phyloP scores from a whole-genome alignment of 23 red algal species.

The Gracilaria caudata region DNA sequence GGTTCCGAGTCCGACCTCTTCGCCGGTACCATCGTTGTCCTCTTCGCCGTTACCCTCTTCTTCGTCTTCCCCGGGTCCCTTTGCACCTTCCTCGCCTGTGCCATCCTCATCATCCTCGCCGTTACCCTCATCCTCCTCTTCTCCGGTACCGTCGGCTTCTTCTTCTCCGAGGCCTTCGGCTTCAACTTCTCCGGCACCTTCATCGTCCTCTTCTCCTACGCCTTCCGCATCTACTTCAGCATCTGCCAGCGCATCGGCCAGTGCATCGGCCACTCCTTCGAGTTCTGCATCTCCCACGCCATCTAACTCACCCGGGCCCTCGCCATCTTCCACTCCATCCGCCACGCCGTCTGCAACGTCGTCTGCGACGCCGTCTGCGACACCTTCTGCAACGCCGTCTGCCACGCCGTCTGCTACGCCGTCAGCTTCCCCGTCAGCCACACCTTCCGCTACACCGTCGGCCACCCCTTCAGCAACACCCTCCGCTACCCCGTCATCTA shows the following conservation, averaged over 20 bases:
- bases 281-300: conserved; percentile 16
- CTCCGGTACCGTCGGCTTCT: background rate
- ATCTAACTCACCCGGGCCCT: no score
- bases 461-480: background rate
- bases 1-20: background rate
- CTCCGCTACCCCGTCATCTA: background rate
- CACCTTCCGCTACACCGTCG: background rate
- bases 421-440: background rate
- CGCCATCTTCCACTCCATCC: no score
- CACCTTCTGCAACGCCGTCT: background rate
- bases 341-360: no score
- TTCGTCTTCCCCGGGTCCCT: background rate
- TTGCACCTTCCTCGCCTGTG: background rate
- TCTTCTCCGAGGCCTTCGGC: background rate
- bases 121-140: background rate
- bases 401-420: background rate
- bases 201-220: conserved; percentile 8
- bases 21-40: conserved; percentile 2
- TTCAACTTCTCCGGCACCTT: background rate
- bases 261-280: no score
- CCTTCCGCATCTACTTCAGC: background rate
- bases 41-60: background rate
- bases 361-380: background rate
- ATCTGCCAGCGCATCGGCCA: background rate
- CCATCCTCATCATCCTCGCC: conserved; percentile 1